Evolutionary conservation across 768 basidiomycete species (phyloP), one percentile per base, ranked within the genome.

Genomic region (Chalciporus pseudorubinellus): DNA sequence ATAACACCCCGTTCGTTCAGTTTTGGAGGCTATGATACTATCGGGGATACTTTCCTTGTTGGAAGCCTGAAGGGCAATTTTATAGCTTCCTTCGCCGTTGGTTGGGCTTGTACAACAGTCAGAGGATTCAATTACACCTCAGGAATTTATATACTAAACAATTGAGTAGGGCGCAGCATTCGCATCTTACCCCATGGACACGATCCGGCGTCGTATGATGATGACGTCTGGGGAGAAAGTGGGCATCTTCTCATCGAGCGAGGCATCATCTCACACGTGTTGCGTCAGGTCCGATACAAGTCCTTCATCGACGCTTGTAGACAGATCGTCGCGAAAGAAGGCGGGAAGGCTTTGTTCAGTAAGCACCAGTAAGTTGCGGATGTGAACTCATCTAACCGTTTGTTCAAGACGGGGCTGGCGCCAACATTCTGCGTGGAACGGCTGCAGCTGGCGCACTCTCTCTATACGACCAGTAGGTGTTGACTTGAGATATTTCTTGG

Each of bases 371-470:
- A 18, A 14, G 40, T 42, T 9, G 34, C 21, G 8, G 18, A 7
- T 40, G 29, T 12, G 3, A 18, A 19, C 11, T 3, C n/a, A 36
- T 22, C 44, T 52, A 10, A 59, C 44, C 6, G 14, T 40, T 42
- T 12, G 36, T 21, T 20, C 75, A 72, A 81, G 82, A 80, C 68
- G 81, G 83, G 60, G 81, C 79, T 51, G 81, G 79, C 57, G 79
- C 77, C 51, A 79, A 80, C 63, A 71, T 74, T 43, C 47, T 84
- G 60, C 81, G 83, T 66, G 80, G 83, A 68, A 54, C 73, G n/a
- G 71, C 71, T 7, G 64, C 63, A n/a, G 71, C 71, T 19, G 71
- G 83, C 69, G 83, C 81, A 54, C 66, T 84, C 60, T 81, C 83
- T 24, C 63, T 84, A 46, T 84, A 84, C 71, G 83, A 84, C 72